A percentile compares a stretch with the other conserved stretches of the same genome.
Conservation (phyloP, 768 basidiomycete genomes). For the Suillus occidentalis region DNA sequence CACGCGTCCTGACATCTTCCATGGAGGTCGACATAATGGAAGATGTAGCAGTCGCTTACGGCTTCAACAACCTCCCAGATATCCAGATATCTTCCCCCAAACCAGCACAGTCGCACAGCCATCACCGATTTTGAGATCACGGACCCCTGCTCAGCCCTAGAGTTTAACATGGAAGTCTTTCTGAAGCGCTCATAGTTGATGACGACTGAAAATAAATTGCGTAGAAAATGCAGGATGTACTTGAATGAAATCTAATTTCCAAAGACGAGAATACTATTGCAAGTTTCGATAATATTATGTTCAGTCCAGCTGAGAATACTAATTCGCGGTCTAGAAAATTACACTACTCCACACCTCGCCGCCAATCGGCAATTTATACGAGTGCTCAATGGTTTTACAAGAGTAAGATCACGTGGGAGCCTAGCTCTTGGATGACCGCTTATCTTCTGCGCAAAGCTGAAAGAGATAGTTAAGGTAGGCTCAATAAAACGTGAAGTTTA, state of each 20-base stretch:
- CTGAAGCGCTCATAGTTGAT: slow-evolving; percentile 53
- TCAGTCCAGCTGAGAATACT: no score
- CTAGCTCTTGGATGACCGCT: no score
- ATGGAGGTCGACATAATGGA: slow-evolving; percentile 98
- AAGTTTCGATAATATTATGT: no score
- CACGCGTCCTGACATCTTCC: slow-evolving; percentile 96
- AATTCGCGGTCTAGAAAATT: no score
- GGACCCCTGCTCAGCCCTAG: slow-evolving; percentile 92
- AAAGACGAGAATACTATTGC: neutral
- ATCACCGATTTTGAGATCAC: slow-evolving; percentile 89
- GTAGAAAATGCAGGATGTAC: slow-evolving; percentile 5
- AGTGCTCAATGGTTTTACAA: no score
- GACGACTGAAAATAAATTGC: slow-evolving; percentile 5
- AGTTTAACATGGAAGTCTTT: slow-evolving; percentile 96
- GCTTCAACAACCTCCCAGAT: no score
- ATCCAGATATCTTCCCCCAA: slow-evolving; percentile 81
- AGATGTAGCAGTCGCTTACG: slow-evolving; percentile 94
- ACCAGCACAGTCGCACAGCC: slow-evolving; percentile 96
- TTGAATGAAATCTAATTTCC: slow-evolving; percentile 6
- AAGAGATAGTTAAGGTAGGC: no score
- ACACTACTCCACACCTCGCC: no score
- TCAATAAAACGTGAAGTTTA: no score
- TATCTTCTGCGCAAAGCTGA: no score
- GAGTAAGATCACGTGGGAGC: no score
- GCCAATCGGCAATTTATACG: no score